Percentiles rank a stretch among this genome's conserved stretches.
These are phyloP conservation scores for Flammula alnicola DNA, from an alignment of 1,284 basidiomycete genomes.

Conservation along the genomic window DNA sequence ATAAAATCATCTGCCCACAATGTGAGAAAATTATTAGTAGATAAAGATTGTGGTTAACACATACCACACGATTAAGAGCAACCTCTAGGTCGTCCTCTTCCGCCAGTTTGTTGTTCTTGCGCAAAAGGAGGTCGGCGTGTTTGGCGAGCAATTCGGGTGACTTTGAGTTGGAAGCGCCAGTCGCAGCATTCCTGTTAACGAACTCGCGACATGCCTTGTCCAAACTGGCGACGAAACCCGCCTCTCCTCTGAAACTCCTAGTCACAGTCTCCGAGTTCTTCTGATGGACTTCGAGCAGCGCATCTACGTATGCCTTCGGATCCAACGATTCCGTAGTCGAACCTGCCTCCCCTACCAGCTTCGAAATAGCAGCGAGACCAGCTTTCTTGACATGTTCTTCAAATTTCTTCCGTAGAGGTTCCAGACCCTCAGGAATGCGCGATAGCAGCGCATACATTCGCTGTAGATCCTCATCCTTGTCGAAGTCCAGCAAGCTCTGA, in stretches of 20 bases:
- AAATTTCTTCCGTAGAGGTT: slow-evolving; percentile 91
- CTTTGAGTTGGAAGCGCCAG: slow-evolving; percentile 78
- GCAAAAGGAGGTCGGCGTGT: slow-evolving; percentile 88
- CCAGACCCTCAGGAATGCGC: slow-evolving; percentile 88
- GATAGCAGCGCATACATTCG: slow-evolving; percentile 94
- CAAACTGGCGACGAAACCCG: slow-evolving; percentile 92
- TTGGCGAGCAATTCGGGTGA: slow-evolving; percentile 94
- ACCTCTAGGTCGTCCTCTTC: slow-evolving; percentile 92
- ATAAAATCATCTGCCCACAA: slow-evolving; percentile 84
- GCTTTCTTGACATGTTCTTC: slow-evolving; percentile 94
- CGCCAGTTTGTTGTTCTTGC: slow-evolving; percentile 95
- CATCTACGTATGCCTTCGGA: slow-evolving; percentile 94
- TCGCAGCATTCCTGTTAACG: slow-evolving; percentile 92
- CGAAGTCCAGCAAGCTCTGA: slow-evolving; percentile 88
- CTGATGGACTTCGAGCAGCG: slow-evolving; percentile 87
- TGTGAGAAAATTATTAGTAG: slow-evolving; percentile 5
- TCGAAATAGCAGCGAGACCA: slow-evolving; percentile 84
- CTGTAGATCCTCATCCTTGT: slow-evolving; percentile 91
- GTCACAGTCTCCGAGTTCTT: slow-evolving; percentile 92
- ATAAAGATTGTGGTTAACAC: background rate
- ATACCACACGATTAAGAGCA: slow-evolving; percentile 88
- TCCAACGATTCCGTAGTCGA: slow-evolving; percentile 67
- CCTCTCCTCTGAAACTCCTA: slow-evolving; percentile 91
- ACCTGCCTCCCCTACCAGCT: slow-evolving; percentile 72
- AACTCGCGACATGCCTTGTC: slow-evolving; percentile 97